A percentile compares a stretch with the other conserved stretches of the same genome.
These are phyloP conservation scores for Tetragonia tetragonoides DNA, from an alignment of 148 eudicot genomes.

Conservation along the genomic window DNA sequence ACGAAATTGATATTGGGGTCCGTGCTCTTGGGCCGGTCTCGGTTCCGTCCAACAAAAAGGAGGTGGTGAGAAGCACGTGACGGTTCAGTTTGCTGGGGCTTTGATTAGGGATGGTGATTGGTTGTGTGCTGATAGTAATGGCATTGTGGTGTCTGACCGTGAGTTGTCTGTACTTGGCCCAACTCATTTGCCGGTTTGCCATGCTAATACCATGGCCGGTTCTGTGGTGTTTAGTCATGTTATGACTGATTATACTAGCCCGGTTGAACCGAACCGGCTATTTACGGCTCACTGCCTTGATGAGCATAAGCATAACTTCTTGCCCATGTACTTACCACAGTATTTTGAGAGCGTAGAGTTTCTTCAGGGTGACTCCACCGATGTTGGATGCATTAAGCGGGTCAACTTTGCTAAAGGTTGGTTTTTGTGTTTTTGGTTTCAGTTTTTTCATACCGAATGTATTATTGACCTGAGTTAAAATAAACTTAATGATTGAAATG, in stretches of 20 bases:
- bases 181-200: not conserved
- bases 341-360: constrained; percentile 16
- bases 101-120: constrained; percentile 23
- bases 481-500: too few species aligned
- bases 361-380: constrained; percentile 11
- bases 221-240: not conserved
- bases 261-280: constrained; percentile 17
- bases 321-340: constrained; percentile 31
- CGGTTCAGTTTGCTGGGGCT: constrained; percentile 20
- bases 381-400: constrained; percentile 20
- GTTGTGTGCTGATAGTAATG: constrained; percentile 27
- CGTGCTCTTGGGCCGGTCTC: constrained; percentile 21
- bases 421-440: too few species aligned
- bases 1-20: constrained; percentile 14
- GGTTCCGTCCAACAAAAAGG: constrained; percentile 18
- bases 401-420: constrained; percentile 24
- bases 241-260: constrained; percentile 23
- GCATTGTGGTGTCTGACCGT: constrained; percentile 10
- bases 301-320: constrained; percentile 32
- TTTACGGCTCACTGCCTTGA: constrained; percentile 32
- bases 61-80: constrained; percentile 22
- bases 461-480: too few species aligned
- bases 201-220: not conserved
- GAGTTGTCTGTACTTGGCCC: constrained; percentile 13
- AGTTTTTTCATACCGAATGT: too few species aligned